Evolutionary conservation across 1,139 yeast genomes (phyloP), one percentile per base, ranked within the genome.

Genomic region (Kluyveromyces sp.): DNA sequence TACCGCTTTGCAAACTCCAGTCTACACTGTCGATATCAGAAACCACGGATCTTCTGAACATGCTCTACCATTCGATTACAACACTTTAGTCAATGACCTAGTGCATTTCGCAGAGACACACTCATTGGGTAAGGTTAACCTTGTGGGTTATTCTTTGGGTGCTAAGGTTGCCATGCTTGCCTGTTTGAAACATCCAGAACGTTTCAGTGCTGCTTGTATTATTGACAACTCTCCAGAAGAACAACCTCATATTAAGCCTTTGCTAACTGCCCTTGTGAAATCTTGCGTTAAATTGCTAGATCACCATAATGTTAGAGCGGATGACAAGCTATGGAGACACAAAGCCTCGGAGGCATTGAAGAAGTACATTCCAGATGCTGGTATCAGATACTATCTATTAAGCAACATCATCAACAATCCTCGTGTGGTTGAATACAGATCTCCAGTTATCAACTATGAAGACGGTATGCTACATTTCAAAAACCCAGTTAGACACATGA

Each of bases 91-190:
- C 1, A 55, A 59, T 3, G 81, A 76, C 54, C 68, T 75, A 15
- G 58, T 66, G 15, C 52, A 57, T 33, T 69, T 70, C 45, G 50
- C 74, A 10, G 51, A 60, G 21, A 55, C 57, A 27, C 60, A 64
- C 15, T 48, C 56, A 1, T 61, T 67, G 56, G 45, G 51, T 4
- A 54, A 61, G 32, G 67, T 66, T 10, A 63, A 70, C 8, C 50
- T 75, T 28, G 68, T 72, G 7, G 81, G 81, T 0, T 79, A 76
- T 54, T 74, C 77, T 28, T 69, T 77, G 71, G 81, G 81, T 0
- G 80, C 79, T 5, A 76, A 76, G 50, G 71, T 72, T 4, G 71
- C 77, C 4, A 75, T 76, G 79, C 48, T 73, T 45, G 68, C 71
- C 3, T 66, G 72, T 3, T 59, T 76, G 39, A 54, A 61, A 41